phyloP scores from a whole-genome alignment of 805 yeast genomes.

The Yamadazyma kitorensis region DNA sequence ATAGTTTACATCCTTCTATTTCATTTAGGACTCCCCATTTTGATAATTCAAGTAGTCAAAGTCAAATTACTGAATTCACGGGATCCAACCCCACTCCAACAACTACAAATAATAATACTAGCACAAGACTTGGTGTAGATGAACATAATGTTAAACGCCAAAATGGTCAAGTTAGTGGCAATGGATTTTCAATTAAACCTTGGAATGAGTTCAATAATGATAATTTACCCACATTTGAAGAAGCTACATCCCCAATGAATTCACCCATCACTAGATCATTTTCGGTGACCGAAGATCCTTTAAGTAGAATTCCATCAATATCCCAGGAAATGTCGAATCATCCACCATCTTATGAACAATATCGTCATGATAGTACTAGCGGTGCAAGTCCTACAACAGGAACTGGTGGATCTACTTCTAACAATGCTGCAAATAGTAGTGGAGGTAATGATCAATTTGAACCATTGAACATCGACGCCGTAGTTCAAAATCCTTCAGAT shows the following conservation, averaged over 20 bases:
- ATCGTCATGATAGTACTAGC: conserved; percentile 3
- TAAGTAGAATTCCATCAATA: conserved; percentile 34
- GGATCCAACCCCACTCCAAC: background rate
- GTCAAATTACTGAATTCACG: too few species aligned
- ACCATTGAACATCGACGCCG: conserved; percentile 25
- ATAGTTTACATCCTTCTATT: conserved; percentile 15
- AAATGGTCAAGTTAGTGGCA: conserved; percentile 14
- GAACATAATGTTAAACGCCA: background rate
- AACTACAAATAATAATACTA: too few species aligned
- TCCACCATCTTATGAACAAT: conserved; percentile 14
- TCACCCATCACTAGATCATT: conserved; percentile 37
- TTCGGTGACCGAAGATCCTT: conserved; percentile 34
- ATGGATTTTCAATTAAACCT: conserved; percentile 32
- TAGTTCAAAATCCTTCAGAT: conserved; percentile 15
- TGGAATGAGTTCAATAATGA: conserved; percentile 17
- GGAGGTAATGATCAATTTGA: conserved; percentile 3
- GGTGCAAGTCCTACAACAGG: too few species aligned
- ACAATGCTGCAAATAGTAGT: background rate
- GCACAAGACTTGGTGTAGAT: too few species aligned
- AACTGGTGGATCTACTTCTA: background rate
- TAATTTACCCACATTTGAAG: conserved; percentile 60
- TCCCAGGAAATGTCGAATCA: conserved; percentile 1
- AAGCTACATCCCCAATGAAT: conserved; percentile 52
- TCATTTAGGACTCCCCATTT: conserved; percentile 40
- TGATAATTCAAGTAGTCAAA: conserved; percentile 10